A percentile compares a stretch with the other conserved stretches of the same genome.
Conservation (phyloP, 257 asterid species). For the Solanum sejunctum region DNA sequence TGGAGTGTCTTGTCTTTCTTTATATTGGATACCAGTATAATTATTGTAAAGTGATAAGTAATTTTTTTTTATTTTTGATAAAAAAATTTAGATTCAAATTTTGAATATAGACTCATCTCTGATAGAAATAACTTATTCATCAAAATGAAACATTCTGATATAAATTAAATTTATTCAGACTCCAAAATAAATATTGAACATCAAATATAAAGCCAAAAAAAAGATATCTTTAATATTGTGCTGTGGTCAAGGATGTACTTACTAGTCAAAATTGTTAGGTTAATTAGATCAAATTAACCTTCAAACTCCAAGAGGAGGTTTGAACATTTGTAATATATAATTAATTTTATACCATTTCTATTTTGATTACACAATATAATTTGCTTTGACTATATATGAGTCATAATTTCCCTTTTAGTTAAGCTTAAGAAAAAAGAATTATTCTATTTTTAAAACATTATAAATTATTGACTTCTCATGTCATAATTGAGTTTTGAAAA, state of each 20-base stretch:
- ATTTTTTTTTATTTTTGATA: background rate
- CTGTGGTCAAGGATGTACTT: background rate
- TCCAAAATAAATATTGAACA: background rate
- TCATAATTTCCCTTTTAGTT: background rate
- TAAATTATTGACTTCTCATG: too few species aligned
- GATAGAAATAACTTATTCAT: background rate
- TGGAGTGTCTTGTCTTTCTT: background rate
- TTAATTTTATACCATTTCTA: background rate
- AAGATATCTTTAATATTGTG: background rate
- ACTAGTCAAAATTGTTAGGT: background rate
- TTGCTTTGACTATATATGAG: background rate
- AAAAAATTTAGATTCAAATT: accelerated
- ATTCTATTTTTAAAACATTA: background rate
- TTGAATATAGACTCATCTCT: background rate
- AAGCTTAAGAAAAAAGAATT: background rate
- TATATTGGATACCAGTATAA: background rate
- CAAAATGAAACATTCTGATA: accelerated
- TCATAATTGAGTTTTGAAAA: too few species aligned
- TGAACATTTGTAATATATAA: background rate
- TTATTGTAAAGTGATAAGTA: background rate
- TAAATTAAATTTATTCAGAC: accelerated
- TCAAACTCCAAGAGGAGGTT: background rate
- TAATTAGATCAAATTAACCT: background rate
- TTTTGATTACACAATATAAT: background rate
- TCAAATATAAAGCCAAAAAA: background rate